phyloP scores from a whole-genome alignment of 306 rosid genomes.

The Neltuma alba region DNA sequence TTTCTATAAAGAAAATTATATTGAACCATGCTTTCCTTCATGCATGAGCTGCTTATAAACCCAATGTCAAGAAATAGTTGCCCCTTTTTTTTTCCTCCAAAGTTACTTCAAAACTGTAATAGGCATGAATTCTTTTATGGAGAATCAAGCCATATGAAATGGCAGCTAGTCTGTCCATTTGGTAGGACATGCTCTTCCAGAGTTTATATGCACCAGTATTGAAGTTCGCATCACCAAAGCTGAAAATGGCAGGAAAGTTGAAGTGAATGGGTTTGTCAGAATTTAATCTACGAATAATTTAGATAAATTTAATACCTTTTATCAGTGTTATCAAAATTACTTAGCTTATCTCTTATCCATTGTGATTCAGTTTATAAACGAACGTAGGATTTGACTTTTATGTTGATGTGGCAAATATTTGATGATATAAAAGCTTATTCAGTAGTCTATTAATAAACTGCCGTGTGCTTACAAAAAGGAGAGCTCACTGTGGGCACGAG shows the following conservation, averaged over 20 bases:
- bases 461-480: neutral
- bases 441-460: neutral
- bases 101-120: neutral
- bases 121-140: neutral
- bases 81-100: neutral
- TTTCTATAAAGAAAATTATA: neutral
- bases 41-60: neutral
- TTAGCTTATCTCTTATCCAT: neutral
- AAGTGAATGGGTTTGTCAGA: neutral
- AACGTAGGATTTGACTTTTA: neutral
- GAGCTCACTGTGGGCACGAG: conserved; percentile 2
- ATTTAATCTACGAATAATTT: neutral
- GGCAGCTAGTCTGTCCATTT: neutral
- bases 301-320: neutral
- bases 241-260: neutral
- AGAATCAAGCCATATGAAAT: neutral
- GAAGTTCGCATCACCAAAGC: neutral
- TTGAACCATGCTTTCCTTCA: conserved; percentile 2
- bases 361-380: neutral
- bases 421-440: neutral
- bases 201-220: too few relatives aligned
- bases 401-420: neutral
- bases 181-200: neutral
- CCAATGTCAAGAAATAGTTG: neutral
- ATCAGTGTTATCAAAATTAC: neutral